Base-by-base conservation (phyloP, 257 asterid genomes). In the Scutellaria barbata region DNA sequence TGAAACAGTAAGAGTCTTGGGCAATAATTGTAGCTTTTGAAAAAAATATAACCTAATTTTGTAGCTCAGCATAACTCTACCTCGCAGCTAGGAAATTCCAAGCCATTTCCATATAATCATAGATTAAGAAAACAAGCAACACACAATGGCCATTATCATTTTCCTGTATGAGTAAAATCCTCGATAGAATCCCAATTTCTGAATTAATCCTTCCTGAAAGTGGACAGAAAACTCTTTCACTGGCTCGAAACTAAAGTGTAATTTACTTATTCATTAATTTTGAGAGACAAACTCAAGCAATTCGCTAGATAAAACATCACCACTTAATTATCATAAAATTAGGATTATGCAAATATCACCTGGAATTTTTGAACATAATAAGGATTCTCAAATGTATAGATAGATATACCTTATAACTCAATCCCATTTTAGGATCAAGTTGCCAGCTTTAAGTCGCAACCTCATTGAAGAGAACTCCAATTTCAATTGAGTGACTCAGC, bases 1-100 rank as follows among this genome's bases (percentile, higher is more conserved):
- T 30, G 81, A 61, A 76, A 79, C 61, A 8, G 14, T 55, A 47
- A 79, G 68, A 77, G 61, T 72, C 58, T 72, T 77, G 74, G 79
- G 69, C 72, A 69, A 73, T 47, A 48, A 47, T 20, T 57, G 85
- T 40, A 72, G 78, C 66, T 73, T 84, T 13, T 68, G 71, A 62
- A 68, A 63, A 63, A 43, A 4, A 66, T 11, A 45, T 14, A 74
- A 35, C 40, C 80, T 48, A 20, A 59, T 10, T 16, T 65, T 65
- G 33, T 75, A 71, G 41, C 73, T 75, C 66, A 79, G 74, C 86
- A 88, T 84, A 73, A 73, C 68, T 75, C 60, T 30, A 50, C 16
- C 3, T 13, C 72, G 70, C 25, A 66, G 37, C 69, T 22, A 18
- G 6, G 16, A 73, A 11, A n/a, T 54, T 56, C 74, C 79, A 65